Conservation (phyloP, 228 moss, liverwort and hornwort genomes). For the Sphagnum fallax region DNA sequence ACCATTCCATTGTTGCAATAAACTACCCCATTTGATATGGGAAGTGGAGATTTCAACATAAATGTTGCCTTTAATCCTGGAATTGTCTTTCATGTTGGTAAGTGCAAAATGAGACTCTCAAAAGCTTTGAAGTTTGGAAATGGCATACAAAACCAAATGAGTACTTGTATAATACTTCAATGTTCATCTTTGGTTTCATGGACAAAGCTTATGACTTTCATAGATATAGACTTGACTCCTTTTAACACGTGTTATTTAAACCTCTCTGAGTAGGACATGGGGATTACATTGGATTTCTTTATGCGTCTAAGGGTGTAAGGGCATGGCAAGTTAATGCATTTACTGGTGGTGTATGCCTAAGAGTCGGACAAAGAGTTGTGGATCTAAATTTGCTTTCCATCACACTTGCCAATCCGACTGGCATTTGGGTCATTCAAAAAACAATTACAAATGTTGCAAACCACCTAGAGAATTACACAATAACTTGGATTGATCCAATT, state of each 20-base stretch:
- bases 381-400: conserved; percentile 78
- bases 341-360: conserved; percentile 50
- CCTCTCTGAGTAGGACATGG: neutral
- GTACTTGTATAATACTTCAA: no score
- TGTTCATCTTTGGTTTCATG: no score
- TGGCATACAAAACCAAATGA: no score
- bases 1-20: no score
- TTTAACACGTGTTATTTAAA: neutral
- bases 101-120: no score
- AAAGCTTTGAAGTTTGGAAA: no score
- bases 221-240: neutral
- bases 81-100: no score
- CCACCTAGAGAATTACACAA: conserved; percentile 47
- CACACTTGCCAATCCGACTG: conserved; percentile 53
- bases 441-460: conserved; percentile 56
- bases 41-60: no score
- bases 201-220: no score
- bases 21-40: no score
- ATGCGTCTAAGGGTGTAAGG: conserved; percentile 38
- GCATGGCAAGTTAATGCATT: conserved; percentile 37
- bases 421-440: conserved; percentile 38
- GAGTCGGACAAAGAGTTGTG: conserved; percentile 20
- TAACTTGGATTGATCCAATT: conserved; percentile 28
- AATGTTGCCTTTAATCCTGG: no score
- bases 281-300: conserved; percentile 71